These are phyloP conservation scores for Helotiales sp. DNA, from an alignment of 2,329 filamentous ascomycete genomes.

Conservation along the genomic window DNA sequence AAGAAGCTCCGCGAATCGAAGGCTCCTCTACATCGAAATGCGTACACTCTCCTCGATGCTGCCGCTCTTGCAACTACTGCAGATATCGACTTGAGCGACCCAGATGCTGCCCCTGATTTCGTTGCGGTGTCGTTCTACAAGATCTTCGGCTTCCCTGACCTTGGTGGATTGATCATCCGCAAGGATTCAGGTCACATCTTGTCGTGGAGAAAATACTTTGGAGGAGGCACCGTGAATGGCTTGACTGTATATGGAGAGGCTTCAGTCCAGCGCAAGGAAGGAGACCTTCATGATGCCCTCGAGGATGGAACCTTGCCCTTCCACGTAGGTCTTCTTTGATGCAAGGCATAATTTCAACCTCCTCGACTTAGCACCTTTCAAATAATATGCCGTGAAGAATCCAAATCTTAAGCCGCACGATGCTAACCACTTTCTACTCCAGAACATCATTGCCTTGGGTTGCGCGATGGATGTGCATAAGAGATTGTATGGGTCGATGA, in stretches of 20 bases:
- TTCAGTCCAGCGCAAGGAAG: slow-evolving; percentile 77
- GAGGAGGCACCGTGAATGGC: slow-evolving; percentile 90
- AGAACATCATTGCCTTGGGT: slow-evolving; percentile 76
- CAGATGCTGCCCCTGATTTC: slow-evolving; percentile 72
- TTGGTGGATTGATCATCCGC: slow-evolving; percentile 80
- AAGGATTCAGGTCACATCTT: slow-evolving; percentile 67
- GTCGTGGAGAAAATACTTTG: slow-evolving; percentile 74
- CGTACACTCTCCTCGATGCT: slow-evolving; percentile 80
- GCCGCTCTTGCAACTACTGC: slow-evolving; percentile 78
- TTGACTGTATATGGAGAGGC: slow-evolving; percentile 62
- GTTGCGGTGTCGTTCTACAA: slow-evolving; percentile 88
- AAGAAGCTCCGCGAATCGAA: slow-evolving; percentile 42
- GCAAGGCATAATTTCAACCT: background rate
- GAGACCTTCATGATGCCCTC: slow-evolving; percentile 72
- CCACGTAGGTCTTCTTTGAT: slow-evolving; percentile 46
- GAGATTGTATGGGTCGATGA: slow-evolving; percentile 70
- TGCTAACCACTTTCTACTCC: background rate
- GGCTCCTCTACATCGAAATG: slow-evolving; percentile 26
- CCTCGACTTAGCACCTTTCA: no score
- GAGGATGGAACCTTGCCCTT: slow-evolving; percentile 92
- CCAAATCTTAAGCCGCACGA: no score
- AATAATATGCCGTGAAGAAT: background rate
- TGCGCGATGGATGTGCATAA: slow-evolving; percentile 69
- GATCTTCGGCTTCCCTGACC: slow-evolving; percentile 90
- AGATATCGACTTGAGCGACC: slow-evolving; percentile 67